Percentiles rank a stretch among this genome's conserved stretches.
phyloP scores from a whole-genome alignment of 495 filamentous ascomycete genomes.

The Neurospora intermedia region DNA sequence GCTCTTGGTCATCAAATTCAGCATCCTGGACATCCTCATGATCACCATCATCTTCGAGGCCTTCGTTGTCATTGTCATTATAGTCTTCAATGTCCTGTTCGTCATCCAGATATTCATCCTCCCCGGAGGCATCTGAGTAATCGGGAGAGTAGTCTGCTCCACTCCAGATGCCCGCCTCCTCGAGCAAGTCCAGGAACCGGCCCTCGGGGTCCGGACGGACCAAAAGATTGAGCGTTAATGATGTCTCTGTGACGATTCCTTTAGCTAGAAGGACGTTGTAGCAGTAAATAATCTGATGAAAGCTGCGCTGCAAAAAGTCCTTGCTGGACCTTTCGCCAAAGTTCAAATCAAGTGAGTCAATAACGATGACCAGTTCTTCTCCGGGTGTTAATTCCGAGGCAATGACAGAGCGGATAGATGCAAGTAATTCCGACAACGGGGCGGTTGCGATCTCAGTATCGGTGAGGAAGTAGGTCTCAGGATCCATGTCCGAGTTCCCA shows the following conservation, averaged over 20 bases:
- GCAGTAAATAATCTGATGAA: conserved; percentile 37
- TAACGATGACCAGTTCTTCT: conserved; percentile 58
- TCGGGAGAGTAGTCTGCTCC: conserved; percentile 1
- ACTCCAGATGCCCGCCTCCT: conserved; percentile 5
- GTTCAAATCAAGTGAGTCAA: conserved; percentile 58
- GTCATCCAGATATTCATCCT: conserved; percentile 3
- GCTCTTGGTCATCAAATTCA: background rate
- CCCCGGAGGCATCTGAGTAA: conserved; percentile 3
- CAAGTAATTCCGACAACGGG: conserved; percentile 49
- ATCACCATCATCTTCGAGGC: conserved; percentile 12
- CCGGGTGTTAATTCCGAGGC: conserved; percentile 51
- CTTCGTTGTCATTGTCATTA: conserved; percentile 2
- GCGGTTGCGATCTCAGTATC: conserved; percentile 51
- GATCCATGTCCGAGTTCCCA: conserved; percentile 50
- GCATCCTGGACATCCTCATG: conserved; percentile 14
- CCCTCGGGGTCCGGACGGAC: conserved; percentile 17
- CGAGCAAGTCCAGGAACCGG: conserved; percentile 17
- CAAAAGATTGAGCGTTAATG: conserved; percentile 17
- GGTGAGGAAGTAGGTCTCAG: conserved; percentile 63
- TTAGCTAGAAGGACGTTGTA: conserved; percentile 8
- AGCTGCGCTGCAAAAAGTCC: conserved; percentile 17
- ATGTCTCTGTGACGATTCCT: conserved; percentile 16
- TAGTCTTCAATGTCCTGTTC: background rate
- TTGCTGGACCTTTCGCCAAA: conserved; percentile 45
- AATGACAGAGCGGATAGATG: conserved; percentile 55